phyloP scores from a whole-genome alignment of 495 filamentous ascomycete genomes.

The Penicillium crystallinum region DNA sequence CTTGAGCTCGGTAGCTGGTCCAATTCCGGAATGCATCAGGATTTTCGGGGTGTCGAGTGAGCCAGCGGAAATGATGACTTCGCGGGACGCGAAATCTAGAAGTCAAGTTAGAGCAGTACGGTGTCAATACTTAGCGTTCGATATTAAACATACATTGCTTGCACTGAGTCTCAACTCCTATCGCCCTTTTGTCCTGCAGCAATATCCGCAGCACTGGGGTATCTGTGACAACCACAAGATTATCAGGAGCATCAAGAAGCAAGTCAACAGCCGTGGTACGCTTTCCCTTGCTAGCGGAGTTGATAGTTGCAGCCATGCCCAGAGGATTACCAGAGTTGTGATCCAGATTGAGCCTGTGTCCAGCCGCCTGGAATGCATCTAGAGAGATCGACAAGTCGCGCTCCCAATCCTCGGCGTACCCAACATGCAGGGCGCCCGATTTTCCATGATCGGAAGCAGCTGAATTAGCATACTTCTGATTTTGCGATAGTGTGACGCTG shows the following conservation, averaged over 20 bases:
- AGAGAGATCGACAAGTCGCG: conserved; percentile 42
- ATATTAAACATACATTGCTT: conserved; percentile 21
- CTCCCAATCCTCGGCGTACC: conserved; percentile 46
- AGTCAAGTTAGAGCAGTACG: background rate
- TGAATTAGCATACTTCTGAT: conserved; percentile 32
- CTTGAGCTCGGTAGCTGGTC: conserved; percentile 47
- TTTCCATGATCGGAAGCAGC: conserved; percentile 42
- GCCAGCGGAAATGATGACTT: conserved; percentile 55
- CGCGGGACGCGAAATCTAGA: conserved; percentile 40
- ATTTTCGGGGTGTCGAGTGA: conserved; percentile 55
- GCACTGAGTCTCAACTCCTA: conserved; percentile 46
- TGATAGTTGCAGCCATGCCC: conserved; percentile 48
- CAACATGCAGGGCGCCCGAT: conserved; percentile 42
- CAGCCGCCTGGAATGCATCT: conserved; percentile 40
- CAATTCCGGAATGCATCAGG: conserved; percentile 62
- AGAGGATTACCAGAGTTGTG: conserved; percentile 58
- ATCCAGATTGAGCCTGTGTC: conserved; percentile 48
- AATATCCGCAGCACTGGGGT: conserved; percentile 47
- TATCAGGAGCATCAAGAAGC: conserved; percentile 36
- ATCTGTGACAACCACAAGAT: conserved; percentile 48
- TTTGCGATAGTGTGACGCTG: conserved; percentile 27
- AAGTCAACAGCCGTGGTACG: conserved; percentile 51
- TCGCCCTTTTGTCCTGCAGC: conserved; percentile 45
- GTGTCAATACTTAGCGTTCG: background rate
- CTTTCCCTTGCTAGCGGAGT: conserved; percentile 41